A percentile compares a stretch with the other conserved stretches of the same genome.
phyloP scores from a whole-genome alignment of 345 rosid species.

The Zanthoxylum bungeanum region DNA sequence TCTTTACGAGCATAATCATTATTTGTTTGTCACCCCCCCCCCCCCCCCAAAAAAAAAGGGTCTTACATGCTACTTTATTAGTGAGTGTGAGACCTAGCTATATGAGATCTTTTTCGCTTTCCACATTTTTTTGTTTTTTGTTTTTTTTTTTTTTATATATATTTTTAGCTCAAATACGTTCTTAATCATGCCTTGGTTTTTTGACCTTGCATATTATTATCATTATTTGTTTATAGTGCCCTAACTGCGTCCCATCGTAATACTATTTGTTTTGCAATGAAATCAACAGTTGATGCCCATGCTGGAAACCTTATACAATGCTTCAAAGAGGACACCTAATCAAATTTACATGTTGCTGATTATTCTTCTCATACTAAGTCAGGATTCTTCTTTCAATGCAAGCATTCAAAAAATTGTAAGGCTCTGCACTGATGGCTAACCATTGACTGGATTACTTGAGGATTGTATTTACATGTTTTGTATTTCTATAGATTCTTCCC shows the following conservation, averaged over 20 bases:
- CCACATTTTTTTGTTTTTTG: neutral
- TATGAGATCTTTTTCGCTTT: neutral
- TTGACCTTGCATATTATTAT: neutral
- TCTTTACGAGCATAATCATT: neutral
- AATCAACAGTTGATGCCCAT: conserved; percentile 86
- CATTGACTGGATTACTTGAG: conserved; percentile 7
- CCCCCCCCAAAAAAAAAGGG: neutral
- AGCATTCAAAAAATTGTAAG: conserved; percentile 92
- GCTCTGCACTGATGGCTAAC: conserved; percentile 6
- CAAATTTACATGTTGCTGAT: conserved; percentile 96
- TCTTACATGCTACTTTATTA: neutral
- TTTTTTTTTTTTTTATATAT: neutral
- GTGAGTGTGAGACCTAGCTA: neutral
- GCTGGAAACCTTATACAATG: conserved; percentile 82
- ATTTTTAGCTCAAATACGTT: neutral
- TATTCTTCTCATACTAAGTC: conserved; percentile 95
- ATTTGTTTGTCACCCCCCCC: neutral
- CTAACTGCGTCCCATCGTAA: conserved; percentile 1
- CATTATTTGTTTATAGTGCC: neutral
- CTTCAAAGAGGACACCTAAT: conserved; percentile 86
- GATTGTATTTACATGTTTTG: conserved; percentile 16
- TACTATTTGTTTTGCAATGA: conserved; percentile 23
- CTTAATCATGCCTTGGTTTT: neutral
- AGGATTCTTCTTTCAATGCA: conserved; percentile 92
- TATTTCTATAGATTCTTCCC: conserved; percentile 60